These are phyloP conservation scores for Phytopythium delawarense DNA, from an alignment of 352 stramenopile species.

Conservation along the genomic window DNA sequence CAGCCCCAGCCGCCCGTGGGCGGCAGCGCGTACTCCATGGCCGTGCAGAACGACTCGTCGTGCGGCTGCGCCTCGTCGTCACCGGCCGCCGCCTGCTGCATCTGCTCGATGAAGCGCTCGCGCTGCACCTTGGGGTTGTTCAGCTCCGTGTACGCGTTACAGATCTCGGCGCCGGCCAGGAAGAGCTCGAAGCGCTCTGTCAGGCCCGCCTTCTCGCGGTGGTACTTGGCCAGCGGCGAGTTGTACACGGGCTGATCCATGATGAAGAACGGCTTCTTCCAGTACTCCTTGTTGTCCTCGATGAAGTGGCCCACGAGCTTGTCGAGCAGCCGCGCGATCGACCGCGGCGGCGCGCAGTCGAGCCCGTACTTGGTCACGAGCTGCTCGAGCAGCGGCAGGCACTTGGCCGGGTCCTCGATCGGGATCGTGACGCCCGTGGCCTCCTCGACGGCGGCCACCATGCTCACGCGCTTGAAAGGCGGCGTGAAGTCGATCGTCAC, in stretches of 20 bases:
- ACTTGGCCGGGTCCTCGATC: constrained; percentile 67
- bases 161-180: constrained; percentile 94
- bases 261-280: constrained; percentile 97
- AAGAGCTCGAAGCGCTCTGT: constrained; percentile 99
- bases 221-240: constrained; percentile 96
- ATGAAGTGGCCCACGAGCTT: constrained; percentile 89
- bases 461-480: constrained; percentile 95
- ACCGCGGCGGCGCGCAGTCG: constrained; percentile 63
- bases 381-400: constrained; percentile 50
- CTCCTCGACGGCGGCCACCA: constrained; percentile 80
- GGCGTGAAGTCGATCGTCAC: constrained; percentile 92
- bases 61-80: constrained; percentile 88
- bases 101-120: constrained; percentile 81
- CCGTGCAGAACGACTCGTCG: constrained; percentile 93
- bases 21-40: constrained; percentile 97
- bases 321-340: constrained; percentile 78
- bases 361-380: constrained; percentile 70
- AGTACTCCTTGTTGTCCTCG: constrained; percentile 83
- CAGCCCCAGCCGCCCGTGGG: constrained; percentile 97
- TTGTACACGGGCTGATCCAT: constrained; percentile 98
- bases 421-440: constrained; percentile 63
- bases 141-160: constrained; percentile 99
- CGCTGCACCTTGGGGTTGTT: constrained; percentile 94
- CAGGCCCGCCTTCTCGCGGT: constrained; percentile 89
- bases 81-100: constrained; percentile 68